These are phyloP conservation scores for Eucalyptus guilfoylei DNA, from an alignment of 345 rosid genomes.

Conservation along the genomic window DNA sequence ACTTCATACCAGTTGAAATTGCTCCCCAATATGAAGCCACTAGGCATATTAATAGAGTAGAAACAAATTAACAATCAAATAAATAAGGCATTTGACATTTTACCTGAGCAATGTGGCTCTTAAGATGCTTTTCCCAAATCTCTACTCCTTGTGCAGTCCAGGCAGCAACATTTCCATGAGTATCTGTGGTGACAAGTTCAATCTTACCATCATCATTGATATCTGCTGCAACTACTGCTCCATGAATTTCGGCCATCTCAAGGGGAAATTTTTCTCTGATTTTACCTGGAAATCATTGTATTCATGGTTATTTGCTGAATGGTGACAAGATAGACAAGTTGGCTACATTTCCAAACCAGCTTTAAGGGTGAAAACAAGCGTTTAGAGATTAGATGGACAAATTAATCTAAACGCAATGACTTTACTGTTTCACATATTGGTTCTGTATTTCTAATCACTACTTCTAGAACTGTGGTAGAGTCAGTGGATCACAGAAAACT, in stretches of 20 bases:
- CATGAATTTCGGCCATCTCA: conserved; percentile 99
- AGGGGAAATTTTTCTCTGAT: conserved; percentile 83
- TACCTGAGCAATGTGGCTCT: conserved; percentile 95
- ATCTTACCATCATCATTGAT: conserved; percentile 98
- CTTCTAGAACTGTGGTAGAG: neutral
- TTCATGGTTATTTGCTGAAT: neutral
- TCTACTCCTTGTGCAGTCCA: conserved; percentile 91
- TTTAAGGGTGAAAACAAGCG: neutral
- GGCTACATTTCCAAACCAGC: neutral
- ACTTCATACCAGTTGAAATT: neutral
- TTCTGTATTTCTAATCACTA: neutral
- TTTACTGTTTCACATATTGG: neutral
- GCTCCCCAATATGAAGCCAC: neutral
- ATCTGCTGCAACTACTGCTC: conserved; percentile 93
- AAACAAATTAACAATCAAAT: neutral
- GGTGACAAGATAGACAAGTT: neutral
- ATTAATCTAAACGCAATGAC: neutral
- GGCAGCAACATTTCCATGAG: conserved; percentile 96
- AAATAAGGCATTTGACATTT: neutral
- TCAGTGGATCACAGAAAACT: neutral
- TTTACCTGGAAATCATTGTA: conserved; percentile 34
- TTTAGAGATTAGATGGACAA: neutral
- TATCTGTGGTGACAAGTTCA: conserved; percentile 91
- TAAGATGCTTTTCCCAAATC: conserved; percentile 85
- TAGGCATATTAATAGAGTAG: neutral